A percentile compares a stretch with the other conserved stretches of the same genome.
phyloP scores from a whole-genome alignment of 192 early-diverging fungal species.

The Backusella parvicylindrica region DNA sequence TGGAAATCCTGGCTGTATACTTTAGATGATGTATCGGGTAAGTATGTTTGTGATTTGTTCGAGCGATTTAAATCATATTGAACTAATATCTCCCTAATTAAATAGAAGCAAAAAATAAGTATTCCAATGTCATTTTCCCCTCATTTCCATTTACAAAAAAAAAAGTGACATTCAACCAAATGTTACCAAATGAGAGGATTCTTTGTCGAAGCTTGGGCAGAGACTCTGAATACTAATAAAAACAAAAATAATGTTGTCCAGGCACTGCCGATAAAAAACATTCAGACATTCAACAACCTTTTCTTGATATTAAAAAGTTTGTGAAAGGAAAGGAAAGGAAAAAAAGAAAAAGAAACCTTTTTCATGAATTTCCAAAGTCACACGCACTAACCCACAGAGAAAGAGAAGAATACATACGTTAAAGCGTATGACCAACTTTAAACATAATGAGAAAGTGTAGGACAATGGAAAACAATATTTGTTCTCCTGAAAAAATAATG shows the following conservation, averaged over 20 bases:
- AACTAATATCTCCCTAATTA: constrained; percentile 3
- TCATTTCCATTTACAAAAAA: neutral
- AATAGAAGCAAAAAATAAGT: neutral
- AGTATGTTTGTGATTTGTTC: neutral
- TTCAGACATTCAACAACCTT: neutral
- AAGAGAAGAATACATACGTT: neutral
- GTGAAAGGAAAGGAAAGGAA: neutral
- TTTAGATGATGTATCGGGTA: constrained; percentile 8
- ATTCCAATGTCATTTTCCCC: neutral
- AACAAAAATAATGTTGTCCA: neutral
- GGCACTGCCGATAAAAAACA: neutral
- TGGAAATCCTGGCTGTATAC: constrained; percentile 23
- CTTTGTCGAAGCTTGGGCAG: constrained; percentile 1
- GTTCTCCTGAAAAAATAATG: neutral
- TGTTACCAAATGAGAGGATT: constrained; percentile 13
- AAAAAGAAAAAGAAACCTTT: no score
- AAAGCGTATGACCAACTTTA: neutral
- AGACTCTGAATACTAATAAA: neutral
- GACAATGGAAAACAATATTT: neutral
- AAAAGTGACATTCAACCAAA: neutral
- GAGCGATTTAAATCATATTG: neutral
- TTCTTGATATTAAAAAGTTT: neutral
- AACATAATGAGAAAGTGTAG: neutral
- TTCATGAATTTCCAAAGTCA: neutral
- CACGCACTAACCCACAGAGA: neutral